Evolutionary conservation across 75 land plant genomes (phyloP), one percentile per base, ranked within the genome.

Genomic region (Cryptomeria japonica): DNA sequence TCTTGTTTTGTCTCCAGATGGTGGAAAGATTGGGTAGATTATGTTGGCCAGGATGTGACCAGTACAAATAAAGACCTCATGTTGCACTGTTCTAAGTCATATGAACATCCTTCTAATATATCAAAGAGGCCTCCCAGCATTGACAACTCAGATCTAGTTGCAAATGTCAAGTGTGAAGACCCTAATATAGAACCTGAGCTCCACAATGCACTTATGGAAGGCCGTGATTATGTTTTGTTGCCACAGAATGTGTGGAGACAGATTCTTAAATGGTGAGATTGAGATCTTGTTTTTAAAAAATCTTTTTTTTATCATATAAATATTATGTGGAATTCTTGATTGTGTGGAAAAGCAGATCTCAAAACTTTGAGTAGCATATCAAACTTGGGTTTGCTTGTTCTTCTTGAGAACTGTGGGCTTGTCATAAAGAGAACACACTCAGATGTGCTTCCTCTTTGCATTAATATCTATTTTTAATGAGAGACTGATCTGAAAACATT

Each of bases 1-100:
- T 55, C 36, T 90, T 79, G 15, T 38, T 86, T 36, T 39, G 18
- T 34, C 31, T 46, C 39, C 88, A 97, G 98, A 84, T 97, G 98
- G 98, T 97, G 98, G 98, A 95, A 93, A 88, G 86, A 91, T 38
- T 97, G 98, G 98, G 88, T 92, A 84, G 94, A 93, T n/a, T 96
- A 95, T 91, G 96, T 95, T 37, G 91, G 93, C 41, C 95, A 94
- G 84, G 94, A 91, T 37, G 87, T 82, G 38, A 41, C 92, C 5
- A 87, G 86, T 55, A 87, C 83, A 36, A 87, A 18, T n/a, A 90
- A 94, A 68, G 94, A 89, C 44, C 87, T 85, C 16, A 86, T 84
- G 75, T 53, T 64, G 25, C 46, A 85, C 84, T 46, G 64, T 80
- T 42, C 89, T 9, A 88, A 90, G 58, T 28, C 84, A 61, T 88